Base-by-base conservation (phyloP, 805 yeast genomes). In the Schwanniomyces sp. region DNA sequence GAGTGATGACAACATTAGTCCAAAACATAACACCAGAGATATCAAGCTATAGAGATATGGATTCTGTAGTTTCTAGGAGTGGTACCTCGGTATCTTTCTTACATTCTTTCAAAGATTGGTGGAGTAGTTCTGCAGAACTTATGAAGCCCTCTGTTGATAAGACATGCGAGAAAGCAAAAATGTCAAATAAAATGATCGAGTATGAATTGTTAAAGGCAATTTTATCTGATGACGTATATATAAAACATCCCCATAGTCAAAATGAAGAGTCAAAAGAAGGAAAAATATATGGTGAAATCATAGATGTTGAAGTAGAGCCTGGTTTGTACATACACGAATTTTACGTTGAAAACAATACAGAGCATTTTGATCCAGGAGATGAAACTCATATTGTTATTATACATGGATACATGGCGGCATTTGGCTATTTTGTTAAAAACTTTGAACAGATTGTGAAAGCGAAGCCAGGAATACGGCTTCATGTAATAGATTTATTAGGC, bases 321-420 rank as follows among this genome's bases (percentile, higher is more conserved):
- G 58, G 58, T 0, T 52, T 63, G 18, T 58, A 56, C 27, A 66
- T 72, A 38, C 77, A 72, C 49, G 77, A 72, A 47, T 59, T 72
- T 27, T 67, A 59, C 45, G 48, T 72, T 14, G 59, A 54, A 40
- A 67, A 67, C 48, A 52, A 51, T 11, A 14, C 27, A 10, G 30
- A 39, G 14, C 28, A 36, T 7, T 46, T 44, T 5, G 54, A 57
- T 0, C 56, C 49, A 12, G 45, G 37, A 21, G 62, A 54, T 8
- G 52, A 42, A 34, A 48, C 44, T 6, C 64, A 67, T 40, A 43
- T 70, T 4, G 76, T 72, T 7, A 52, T 72, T 0, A 62, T 72
- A 14, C 77, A 72, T 49, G 77, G 77, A 5, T 72, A 71, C 52
- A 72, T 72, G 77, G 77, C 77, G 2, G 75, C 77, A 1, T 54